phyloP scores from a whole-genome alignment of 495 filamentous ascomycete genomes.

The Penicillium bovifimosum region DNA sequence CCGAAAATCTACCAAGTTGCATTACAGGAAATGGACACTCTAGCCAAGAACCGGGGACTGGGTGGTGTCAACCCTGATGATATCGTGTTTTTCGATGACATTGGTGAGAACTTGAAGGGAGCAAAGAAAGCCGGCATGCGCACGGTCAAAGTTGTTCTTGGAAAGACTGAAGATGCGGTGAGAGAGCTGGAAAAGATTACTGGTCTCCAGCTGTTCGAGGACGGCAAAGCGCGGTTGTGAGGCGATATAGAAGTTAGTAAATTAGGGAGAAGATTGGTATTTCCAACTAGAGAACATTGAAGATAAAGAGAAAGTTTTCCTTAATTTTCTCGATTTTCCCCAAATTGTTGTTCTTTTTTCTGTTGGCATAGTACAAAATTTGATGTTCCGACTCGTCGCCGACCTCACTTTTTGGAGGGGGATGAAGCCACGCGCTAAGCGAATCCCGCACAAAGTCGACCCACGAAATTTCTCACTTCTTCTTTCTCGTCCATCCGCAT shows the following conservation, averaged over 20 bases:
- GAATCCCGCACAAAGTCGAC: conserved; percentile 41
- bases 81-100: conserved; percentile 89
- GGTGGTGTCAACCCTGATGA: conserved; percentile 57
- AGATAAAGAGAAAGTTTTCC: neutral
- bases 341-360: neutral
- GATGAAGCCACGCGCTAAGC: conserved; percentile 45
- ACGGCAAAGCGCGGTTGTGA: conserved; percentile 37
- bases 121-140: conserved; percentile 69
- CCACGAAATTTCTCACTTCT: conserved; percentile 27
- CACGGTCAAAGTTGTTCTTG: conserved; percentile 79
- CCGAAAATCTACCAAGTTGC: conserved; percentile 72
- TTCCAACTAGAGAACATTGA: neutral
- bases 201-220: conserved; percentile 50
- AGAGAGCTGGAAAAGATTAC: conserved; percentile 58
- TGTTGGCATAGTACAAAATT: neutral
- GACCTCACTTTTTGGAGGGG: conserved; percentile 33
- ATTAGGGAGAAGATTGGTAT: neutral
- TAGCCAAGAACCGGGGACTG: conserved; percentile 50
- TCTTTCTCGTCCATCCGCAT: conserved; percentile 25
- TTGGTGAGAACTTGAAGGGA: conserved; percentile 84
- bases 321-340: neutral
- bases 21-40: conserved; percentile 55
- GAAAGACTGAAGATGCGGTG: conserved; percentile 71
- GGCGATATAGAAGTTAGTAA: neutral
- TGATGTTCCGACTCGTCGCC: conserved; percentile 33